Evolutionary conservation across 768 basidiomycete species (phyloP).

Genomic region (Trametopsis cervina): DNA sequence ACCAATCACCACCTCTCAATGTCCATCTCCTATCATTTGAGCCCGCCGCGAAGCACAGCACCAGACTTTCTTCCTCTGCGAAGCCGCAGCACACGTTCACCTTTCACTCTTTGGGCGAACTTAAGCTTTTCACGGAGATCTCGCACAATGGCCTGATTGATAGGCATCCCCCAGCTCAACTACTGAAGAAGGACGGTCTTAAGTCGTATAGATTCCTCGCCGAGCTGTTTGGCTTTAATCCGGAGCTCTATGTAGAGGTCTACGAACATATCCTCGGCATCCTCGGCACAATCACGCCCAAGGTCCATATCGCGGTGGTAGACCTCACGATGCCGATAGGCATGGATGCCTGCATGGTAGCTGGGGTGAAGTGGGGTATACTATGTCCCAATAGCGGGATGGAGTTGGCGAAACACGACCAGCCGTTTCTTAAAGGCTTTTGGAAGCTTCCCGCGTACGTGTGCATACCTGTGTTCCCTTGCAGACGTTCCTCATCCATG

Average conservation of each 20-base stretch:
- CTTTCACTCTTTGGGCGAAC: constrained; percentile 11
- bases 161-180: constrained; percentile 8
- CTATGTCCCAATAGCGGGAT: constrained; percentile 11
- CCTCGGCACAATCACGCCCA: constrained; percentile 4
- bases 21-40: constrained; percentile 12
- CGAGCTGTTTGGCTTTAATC: constrained; percentile 13
- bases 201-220: constrained; percentile 11
- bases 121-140: constrained; percentile 10
- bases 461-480: not conserved
- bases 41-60: constrained; percentile 9
- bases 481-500: not conserved
- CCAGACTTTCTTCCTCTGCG: not conserved
- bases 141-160: constrained; percentile 10
- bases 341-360: constrained; percentile 11
- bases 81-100: constrained; percentile 2
- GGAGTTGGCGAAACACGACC: constrained; percentile 8
- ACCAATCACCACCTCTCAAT: constrained; percentile 5
- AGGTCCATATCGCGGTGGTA: constrained; percentile 8
- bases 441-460: constrained; percentile 14
- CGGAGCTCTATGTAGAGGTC: constrained; percentile 5
- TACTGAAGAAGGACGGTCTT: constrained; percentile 3
- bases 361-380: constrained; percentile 7
- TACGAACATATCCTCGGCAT: constrained; percentile 9
- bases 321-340: constrained; percentile 11
- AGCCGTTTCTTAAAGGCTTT: constrained; percentile 10